Percentiles rank a stretch among this genome's conserved stretches.
Evolutionary conservation across 768 basidiomycete genomes (phyloP).

Genomic region (Cyclocybe aegerita): DNA sequence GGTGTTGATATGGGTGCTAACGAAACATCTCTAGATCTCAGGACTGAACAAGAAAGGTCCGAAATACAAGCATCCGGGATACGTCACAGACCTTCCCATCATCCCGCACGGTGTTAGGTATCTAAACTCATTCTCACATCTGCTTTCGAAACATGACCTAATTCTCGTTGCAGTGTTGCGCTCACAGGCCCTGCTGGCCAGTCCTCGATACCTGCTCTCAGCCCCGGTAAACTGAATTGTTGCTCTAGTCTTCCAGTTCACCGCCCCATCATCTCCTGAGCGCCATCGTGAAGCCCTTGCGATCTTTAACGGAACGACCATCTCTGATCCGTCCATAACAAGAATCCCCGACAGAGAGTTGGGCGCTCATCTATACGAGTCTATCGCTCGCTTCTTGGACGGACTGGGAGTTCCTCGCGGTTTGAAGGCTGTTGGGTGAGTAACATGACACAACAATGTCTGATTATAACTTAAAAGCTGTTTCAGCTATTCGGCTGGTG

Average conservation of each 20-base stretch:
- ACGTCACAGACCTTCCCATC: constrained; percentile 81
- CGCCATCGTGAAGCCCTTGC: constrained; percentile 88
- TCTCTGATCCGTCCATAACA: constrained; percentile 67
- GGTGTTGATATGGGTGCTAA: not conserved
- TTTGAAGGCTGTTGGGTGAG: constrained; percentile 72
- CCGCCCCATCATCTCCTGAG: constrained; percentile 88
- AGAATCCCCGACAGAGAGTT: constrained; percentile 79
- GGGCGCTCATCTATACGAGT: constrained; percentile 77
- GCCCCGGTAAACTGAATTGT: not conserved
- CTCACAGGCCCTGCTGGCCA: constrained; percentile 83
- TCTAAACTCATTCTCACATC: constrained; percentile 1
- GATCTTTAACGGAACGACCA: constrained; percentile 69
- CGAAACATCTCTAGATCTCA: constrained; percentile 59
- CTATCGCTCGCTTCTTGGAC: constrained; percentile 87
- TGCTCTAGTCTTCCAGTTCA: constrained; percentile 83
- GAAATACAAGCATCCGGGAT: constrained; percentile 89
- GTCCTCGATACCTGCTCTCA: constrained; percentile 6
- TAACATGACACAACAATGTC: not conserved
- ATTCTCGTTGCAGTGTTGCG: constrained; percentile 56
- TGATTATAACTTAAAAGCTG: not conserved
- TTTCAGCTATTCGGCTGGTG: constrained; percentile 57
- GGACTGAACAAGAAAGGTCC: constrained; percentile 94
- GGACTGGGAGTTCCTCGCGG: constrained; percentile 84
- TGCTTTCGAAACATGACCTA: not conserved
- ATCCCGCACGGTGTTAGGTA: constrained; percentile 91